Evolutionary conservation across 2,329 filamentous ascomycete species (phyloP), one percentile per base, ranked within the genome.

Genomic region (Trichoderma sp.): DNA sequence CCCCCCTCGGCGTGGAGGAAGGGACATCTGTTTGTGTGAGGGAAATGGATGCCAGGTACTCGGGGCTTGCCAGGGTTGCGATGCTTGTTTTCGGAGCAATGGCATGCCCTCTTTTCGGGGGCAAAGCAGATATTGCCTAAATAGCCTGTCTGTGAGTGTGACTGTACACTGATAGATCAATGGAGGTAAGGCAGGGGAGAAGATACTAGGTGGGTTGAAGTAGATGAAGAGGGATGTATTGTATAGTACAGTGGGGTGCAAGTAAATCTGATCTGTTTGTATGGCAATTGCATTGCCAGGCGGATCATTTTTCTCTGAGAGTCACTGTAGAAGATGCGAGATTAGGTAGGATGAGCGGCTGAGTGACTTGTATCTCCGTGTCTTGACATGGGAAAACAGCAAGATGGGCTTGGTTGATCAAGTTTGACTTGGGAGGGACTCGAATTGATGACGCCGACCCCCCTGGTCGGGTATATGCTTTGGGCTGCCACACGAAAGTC

Each of bases 401-500:
- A 45, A 26, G 21, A 43, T 44, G 58, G 34, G 34, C 21, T 54
- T 34, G 26, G 14, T 34, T 24, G 34, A 45, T n/a, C 5, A 14
- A 30, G 14, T 39, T 41, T 63, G 50, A 50, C 59, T 63, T 61
- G n/a, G 39, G 48, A 45, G 43, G 28, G 47, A 39, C 59, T 47
- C n/a, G n/a, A 63, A 47, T 24, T 17, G 34, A 17, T 7, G 48
- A 41, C 7, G 9, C 28, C 45, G 7, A 28, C 59, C 59, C 30
- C n/a, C n/a, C 50, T 47, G 45, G 59, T 55, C 48, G 26, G 41
- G 50, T 4, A 26, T 30, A 30, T 50, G 48, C 59, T 63, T 63
- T 63, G 59, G 50, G 59, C 59, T 63, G 59, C 59, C 50, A 63
- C 59, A 63, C 48, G n/a, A 41, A 44, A 62, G 59, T 62, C 54